Evolutionary conservation across 2,329 filamentous ascomycete genomes (phyloP).

Genomic region (Hymenoscyphus linearis): DNA sequence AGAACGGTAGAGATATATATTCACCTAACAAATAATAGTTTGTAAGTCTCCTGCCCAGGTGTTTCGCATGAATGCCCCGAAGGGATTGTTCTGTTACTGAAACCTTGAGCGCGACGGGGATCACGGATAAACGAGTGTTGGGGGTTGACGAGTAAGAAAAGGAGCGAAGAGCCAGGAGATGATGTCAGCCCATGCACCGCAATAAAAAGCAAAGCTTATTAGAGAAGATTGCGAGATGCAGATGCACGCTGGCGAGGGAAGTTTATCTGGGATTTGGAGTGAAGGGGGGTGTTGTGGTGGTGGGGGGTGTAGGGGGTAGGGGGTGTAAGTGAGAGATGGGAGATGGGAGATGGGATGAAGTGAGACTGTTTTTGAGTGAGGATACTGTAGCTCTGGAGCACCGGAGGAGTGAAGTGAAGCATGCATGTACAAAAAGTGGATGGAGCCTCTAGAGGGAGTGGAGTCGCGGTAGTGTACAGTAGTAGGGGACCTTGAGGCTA

Average conservation of each 20-base stretch:
- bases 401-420: too few relatives aligned
- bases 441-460: too few relatives aligned
- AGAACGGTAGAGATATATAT: not conserved
- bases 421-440: too few relatives aligned
- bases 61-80: conserved; percentile 29
- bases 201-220: not conserved
- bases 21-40: conserved; percentile 14
- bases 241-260: not conserved
- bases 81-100: conserved; percentile 22
- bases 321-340: too few relatives aligned
- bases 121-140: conserved; percentile 22
- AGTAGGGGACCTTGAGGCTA: too few relatives aligned
- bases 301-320: too few relatives aligned
- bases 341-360: too few relatives aligned
- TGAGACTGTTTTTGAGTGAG: too few relatives aligned
- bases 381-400: too few relatives aligned
- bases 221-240: not conserved
- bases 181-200: not conserved
- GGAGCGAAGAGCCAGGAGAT: too few relatives aligned
- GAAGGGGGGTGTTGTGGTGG: not conserved
- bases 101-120: conserved; percentile 26
- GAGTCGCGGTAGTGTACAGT: too few relatives aligned
- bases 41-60: conserved; percentile 16
- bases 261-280: not conserved
- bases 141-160: not conserved